Conservation (phyloP, 2,329 filamentous ascomycete genomes). For the Chaetothyriales sp. region DNA sequence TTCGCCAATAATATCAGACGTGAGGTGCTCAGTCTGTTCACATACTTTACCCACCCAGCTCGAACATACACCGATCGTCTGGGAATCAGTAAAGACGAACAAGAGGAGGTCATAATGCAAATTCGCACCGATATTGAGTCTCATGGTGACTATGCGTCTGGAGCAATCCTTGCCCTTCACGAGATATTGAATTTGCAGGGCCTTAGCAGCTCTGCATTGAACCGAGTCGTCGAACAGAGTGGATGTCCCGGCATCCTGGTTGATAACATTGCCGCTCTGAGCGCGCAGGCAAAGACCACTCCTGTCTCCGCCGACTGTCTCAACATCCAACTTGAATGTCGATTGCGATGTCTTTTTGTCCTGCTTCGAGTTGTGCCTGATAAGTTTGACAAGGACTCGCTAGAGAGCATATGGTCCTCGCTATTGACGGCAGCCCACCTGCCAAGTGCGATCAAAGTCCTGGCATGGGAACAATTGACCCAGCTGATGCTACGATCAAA, state of each 20-base stretch:
- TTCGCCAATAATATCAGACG: constrained; percentile 18
- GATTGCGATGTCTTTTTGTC: background rate
- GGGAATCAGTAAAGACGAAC: constrained; percentile 1
- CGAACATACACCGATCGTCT: background rate
- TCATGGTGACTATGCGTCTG: constrained; percentile 4
- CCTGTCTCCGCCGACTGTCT: background rate
- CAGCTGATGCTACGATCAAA: constrained; percentile 14
- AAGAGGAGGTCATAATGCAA: constrained; percentile 1
- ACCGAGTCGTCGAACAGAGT: constrained; percentile 1
- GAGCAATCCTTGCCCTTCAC: constrained; percentile 5
- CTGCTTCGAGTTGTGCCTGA: constrained; percentile 37
- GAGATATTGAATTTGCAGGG: background rate
- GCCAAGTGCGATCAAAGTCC: constrained; percentile 44
- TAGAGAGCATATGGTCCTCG: constrained; percentile 53
- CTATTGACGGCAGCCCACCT: constrained; percentile 52
- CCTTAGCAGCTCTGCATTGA: constrained; percentile 1
- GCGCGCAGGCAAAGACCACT: background rate
- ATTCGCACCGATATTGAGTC: constrained; percentile 3
- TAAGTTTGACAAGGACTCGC: constrained; percentile 47
- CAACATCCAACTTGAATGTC: background rate
- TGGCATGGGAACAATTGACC: constrained; percentile 55
- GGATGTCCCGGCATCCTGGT: background rate
- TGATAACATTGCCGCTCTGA: background rate
- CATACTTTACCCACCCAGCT: background rate
- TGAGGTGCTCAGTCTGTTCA: constrained; percentile 7